phyloP scores from a whole-genome alignment of 371 early-diverging fungal species.

The Mortierella sp. region DNA sequence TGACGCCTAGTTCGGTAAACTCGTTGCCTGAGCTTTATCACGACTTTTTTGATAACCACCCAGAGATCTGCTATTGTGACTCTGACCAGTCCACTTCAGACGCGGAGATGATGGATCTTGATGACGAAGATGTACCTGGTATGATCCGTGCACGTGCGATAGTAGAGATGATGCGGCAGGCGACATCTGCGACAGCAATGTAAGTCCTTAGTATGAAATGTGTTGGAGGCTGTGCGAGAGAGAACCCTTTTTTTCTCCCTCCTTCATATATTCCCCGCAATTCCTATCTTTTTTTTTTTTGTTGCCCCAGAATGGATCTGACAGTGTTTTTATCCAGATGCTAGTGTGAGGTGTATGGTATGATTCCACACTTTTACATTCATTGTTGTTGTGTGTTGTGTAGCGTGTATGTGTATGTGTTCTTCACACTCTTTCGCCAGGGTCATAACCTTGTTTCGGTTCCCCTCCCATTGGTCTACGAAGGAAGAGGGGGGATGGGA shows the following conservation, averaged over 20 bases:
- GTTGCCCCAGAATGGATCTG: neutral
- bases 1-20: constrained; percentile 8
- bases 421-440: neutral
- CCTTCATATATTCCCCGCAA: constrained; percentile 1
- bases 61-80: constrained; percentile 14
- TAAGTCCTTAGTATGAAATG: constrained; percentile 6
- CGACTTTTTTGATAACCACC: constrained; percentile 42
- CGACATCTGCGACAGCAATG: constrained; percentile 4
- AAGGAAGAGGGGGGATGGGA: no score
- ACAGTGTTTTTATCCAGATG: no score
- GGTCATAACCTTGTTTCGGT: no score
- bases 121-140: constrained; percentile 23
- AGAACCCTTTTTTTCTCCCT: neutral
- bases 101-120: constrained; percentile 14
- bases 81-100: constrained; percentile 23
- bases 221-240: neutral
- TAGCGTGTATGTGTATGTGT: no score
- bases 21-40: constrained; percentile 36
- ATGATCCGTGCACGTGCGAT: constrained; percentile 33
- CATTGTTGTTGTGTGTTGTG: neutral
- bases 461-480: no score
- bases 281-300: neutral
- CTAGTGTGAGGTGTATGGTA: no score
- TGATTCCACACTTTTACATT: no score
- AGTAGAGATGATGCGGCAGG: constrained; percentile 26